A percentile compares a stretch with the other conserved stretches of the same genome.
Conservation (phyloP, 2,329 filamentous ascomycete species). For the Macrophomina phaseolina region DNA sequence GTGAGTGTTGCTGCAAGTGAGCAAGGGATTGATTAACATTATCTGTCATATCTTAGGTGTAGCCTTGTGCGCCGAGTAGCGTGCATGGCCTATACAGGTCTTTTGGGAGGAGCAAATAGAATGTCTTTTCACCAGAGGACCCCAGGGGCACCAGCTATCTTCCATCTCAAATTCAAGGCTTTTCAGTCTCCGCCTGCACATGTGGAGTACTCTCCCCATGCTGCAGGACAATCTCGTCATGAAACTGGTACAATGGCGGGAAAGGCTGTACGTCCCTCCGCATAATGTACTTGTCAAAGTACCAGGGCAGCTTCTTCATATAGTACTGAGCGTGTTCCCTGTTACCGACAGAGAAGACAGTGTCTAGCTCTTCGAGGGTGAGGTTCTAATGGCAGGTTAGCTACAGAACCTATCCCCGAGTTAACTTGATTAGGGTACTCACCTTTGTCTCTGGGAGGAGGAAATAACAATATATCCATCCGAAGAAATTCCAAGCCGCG, state of each 20-base stretch:
- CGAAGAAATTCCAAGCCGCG: conserved; percentile 63
- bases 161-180: too few species aligned
- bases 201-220: not conserved
- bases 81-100: too few species aligned
- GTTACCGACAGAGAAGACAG: conserved; percentile 57
- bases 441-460: conserved; percentile 17
- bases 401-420: too few species aligned
- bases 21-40: too few species aligned
- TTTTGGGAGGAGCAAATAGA: too few species aligned
- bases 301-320: conserved; percentile 50
- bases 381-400: conserved; percentile 31
- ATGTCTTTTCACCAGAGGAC: too few species aligned
- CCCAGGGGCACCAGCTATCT: too few species aligned
- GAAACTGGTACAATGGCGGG: conserved; percentile 47
- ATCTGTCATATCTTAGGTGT: too few species aligned
- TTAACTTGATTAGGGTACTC: not conserved
- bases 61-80: too few species aligned
- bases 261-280: conserved; percentile 39
- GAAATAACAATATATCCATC: conserved; percentile 37
- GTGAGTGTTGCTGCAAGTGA: too few species aligned
- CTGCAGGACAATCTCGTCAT: conserved; percentile 21
- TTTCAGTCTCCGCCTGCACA: not conserved
- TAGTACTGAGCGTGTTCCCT: conserved; percentile 50
- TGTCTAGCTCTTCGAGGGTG: conserved; percentile 57
- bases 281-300: conserved; percentile 51